Percentiles rank a stretch among this genome's conserved stretches.
phyloP scores from a whole-genome alignment of 768 basidiomycete genomes.

The Exidia glandulosa region DNA sequence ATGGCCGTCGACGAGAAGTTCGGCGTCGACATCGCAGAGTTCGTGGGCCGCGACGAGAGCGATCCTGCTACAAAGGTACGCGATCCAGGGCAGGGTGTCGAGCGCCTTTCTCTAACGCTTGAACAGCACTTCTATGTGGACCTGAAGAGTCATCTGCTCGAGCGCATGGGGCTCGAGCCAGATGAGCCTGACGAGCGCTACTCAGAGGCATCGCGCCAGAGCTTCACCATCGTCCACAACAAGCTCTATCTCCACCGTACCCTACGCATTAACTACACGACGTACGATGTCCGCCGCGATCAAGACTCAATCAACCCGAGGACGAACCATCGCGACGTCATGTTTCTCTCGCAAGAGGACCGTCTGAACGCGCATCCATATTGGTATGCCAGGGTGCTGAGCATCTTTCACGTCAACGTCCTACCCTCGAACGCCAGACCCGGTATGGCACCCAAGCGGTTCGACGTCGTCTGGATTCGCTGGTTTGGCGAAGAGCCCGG shows the following conservation, averaged over 20 bases:
- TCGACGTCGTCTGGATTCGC: conserved; percentile 4
- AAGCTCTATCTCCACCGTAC: conserved; percentile 11
- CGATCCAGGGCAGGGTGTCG: no score
- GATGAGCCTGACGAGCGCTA: conserved; percentile 3
- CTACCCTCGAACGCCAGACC: no score
- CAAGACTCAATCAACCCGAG: conserved; percentile 14
- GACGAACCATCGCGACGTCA: conserved; percentile 7
- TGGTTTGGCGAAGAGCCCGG: conserved; percentile 3
- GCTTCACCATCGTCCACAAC: conserved; percentile 7
- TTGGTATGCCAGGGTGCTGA: conserved; percentile 12
- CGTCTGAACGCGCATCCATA: conserved; percentile 9
- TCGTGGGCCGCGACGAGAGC: no score
- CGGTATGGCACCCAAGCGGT: not conserved
- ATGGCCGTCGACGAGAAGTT: no score
- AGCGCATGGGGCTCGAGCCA: not conserved
- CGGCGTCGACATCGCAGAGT: no score
- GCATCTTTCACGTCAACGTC: conserved; percentile 5
- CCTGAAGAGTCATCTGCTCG: not conserved
- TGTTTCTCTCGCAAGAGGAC: conserved; percentile 12
- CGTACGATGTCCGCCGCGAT: conserved; percentile 11
- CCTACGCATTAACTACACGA: conserved; percentile 13
- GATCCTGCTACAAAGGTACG: no score
- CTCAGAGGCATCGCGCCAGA: conserved; percentile 4
- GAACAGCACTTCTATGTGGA: not conserved
- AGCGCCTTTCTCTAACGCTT: no score